Conservation (phyloP, 164 flowering plant species). For the Annona cherimola region DNA sequence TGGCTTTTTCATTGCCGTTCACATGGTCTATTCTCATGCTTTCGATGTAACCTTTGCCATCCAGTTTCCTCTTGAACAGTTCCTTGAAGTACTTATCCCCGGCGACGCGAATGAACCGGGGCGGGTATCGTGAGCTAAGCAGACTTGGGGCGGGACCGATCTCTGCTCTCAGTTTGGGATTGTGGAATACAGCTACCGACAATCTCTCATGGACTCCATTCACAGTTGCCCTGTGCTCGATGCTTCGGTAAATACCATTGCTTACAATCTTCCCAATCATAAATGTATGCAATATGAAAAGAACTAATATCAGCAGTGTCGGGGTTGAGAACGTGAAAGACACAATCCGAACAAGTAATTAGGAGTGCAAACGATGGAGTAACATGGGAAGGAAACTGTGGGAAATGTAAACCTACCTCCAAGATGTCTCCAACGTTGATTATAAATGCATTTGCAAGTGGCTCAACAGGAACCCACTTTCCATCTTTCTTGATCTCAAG, state of each 20-base stretch:
- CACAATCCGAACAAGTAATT: neutral
- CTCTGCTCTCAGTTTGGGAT: conserved; percentile 8
- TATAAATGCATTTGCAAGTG: conserved; percentile 33
- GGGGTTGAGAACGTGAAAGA: neutral
- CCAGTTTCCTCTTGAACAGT: conserved; percentile 16
- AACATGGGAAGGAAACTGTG: neutral
- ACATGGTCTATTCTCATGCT: conserved; percentile 11
- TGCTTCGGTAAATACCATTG: conserved; percentile 30
- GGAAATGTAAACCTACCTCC: conserved; percentile 30
- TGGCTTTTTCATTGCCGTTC: no score
- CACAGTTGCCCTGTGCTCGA: conserved; percentile 30
- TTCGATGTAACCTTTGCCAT: conserved; percentile 25
- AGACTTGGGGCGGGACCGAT: conserved; percentile 33
- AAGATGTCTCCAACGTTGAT: conserved; percentile 46
- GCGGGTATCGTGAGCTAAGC: conserved; percentile 19
- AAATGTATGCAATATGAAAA: neutral
- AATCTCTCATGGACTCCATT: conserved; percentile 26
- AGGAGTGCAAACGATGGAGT: no score
- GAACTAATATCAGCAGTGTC: no score
- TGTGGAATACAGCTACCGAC: conserved; percentile 23
- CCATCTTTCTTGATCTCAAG: conserved; percentile 42
- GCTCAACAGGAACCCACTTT: conserved; percentile 40
- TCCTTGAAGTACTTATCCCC: conserved; percentile 12
- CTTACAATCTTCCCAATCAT: conserved; percentile 18
- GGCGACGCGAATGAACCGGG: conserved; percentile 7